phyloP scores from a whole-genome alignment of 352 stramenopile species.

The Discostella stelligera region DNA sequence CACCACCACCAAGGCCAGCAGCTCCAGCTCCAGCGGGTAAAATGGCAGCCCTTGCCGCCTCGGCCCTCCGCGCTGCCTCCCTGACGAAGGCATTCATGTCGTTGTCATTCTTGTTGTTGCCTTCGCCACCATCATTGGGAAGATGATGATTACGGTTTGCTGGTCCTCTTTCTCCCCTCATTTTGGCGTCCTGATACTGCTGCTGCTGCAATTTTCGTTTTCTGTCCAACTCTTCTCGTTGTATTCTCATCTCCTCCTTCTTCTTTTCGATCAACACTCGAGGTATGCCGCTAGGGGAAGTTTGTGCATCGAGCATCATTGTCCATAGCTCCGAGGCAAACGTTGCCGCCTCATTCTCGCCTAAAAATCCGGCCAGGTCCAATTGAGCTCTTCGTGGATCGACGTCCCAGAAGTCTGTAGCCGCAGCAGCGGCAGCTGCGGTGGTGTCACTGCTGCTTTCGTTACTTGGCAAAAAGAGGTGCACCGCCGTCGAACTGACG shows the following conservation, averaged over 20 bases:
- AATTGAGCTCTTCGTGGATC: conserved; percentile 72
- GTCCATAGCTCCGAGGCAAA: conserved; percentile 66
- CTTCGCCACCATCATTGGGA: background rate
- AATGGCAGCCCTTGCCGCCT: conserved; percentile 43
- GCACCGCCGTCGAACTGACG: conserved; percentile 65
- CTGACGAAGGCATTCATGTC: conserved; percentile 59
- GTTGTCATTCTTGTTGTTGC: background rate
- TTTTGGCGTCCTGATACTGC: background rate
- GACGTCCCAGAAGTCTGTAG: conserved; percentile 18
- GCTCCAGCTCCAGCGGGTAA: conserved; percentile 14
- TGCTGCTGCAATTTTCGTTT: conserved; percentile 12
- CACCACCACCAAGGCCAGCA: background rate
- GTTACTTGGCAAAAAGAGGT: conserved; percentile 79
- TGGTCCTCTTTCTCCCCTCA: background rate
- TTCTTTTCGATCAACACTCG: conserved; percentile 73
- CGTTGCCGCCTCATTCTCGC: conserved; percentile 57
- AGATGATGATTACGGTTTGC: background rate
- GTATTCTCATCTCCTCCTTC: conserved; percentile 67
- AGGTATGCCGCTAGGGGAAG: conserved; percentile 62
- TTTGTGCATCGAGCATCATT: conserved; percentile 73
- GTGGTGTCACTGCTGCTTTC: conserved; percentile 8
- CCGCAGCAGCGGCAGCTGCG: background rate
- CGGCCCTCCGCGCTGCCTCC: conserved; percentile 49
- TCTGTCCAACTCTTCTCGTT: conserved; percentile 24
- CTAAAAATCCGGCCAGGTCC: conserved; percentile 71